Evolutionary conservation across 371 early-diverging fungal species (phyloP).

Genomic region (Smittium mucronatum): DNA sequence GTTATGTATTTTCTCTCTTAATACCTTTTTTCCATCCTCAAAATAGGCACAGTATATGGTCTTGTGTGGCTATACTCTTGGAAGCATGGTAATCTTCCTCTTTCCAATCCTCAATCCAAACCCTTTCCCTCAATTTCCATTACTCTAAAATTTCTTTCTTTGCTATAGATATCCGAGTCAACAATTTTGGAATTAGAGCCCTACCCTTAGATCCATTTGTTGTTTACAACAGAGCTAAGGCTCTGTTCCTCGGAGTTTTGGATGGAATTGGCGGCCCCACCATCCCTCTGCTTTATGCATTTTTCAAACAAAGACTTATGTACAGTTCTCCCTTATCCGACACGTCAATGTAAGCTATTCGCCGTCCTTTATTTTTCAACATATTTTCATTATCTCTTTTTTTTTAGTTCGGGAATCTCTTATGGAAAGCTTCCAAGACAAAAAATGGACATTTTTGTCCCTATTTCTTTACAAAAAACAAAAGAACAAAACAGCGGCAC

Average conservation of each 20-base stretch:
- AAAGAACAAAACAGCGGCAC: conserved; percentile 2
- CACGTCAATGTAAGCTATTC: conserved; percentile 18
- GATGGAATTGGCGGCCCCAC: conserved; percentile 35
- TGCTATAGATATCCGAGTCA: conserved; percentile 10
- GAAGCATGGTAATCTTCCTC: conserved; percentile 30
- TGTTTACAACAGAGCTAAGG: conserved; percentile 26
- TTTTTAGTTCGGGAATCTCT: conserved; percentile 22
- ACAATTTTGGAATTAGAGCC: conserved; percentile 14
- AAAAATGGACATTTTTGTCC: conserved; percentile 32
- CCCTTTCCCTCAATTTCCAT: conserved; percentile 5
- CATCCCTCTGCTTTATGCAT: conserved; percentile 22
- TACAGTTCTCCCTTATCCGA: background rate
- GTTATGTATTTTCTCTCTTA: background rate
- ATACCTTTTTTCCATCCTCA: conserved; percentile 11
- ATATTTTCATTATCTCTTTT: background rate
- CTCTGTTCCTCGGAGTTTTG: conserved; percentile 30
- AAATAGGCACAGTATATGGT: conserved; percentile 15
- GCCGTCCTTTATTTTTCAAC: background rate
- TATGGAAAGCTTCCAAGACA: conserved; percentile 30
- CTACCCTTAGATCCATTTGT: conserved; percentile 29
- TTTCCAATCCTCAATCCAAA: background rate
- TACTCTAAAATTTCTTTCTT: background rate
- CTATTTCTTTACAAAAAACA: conserved; percentile 15
- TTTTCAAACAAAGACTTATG: conserved; percentile 10
- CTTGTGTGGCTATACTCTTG: conserved; percentile 34